A percentile compares a stretch with the other conserved stretches of the same genome.
Conservation (phyloP, 768 basidiomycete genomes). For the Tylopilus intermedius region DNA sequence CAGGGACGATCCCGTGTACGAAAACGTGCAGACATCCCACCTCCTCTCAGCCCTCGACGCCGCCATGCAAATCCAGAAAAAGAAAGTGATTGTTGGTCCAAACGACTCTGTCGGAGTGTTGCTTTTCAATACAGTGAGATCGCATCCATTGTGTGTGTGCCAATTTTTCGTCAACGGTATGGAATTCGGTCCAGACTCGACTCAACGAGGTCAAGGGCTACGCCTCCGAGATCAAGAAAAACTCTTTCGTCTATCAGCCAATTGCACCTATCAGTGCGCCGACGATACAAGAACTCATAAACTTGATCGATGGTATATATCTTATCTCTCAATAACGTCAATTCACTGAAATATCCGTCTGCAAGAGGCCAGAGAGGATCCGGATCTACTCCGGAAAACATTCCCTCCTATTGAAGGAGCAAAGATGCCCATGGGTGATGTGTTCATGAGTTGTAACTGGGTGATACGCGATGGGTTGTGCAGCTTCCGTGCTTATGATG, state of each 20-base stretch:
- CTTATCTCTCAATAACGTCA: neutral
- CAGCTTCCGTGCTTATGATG: conserved; percentile 14
- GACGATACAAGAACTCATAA: conserved; percentile 73
- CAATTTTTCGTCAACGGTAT: neutral
- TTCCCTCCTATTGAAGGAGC: conserved; percentile 61
- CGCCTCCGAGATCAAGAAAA: conserved; percentile 60
- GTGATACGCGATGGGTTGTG: conserved; percentile 79
- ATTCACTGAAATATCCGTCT: conserved; percentile 2
- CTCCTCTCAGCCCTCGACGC: conserved; percentile 75
- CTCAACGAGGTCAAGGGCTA: conserved; percentile 33
- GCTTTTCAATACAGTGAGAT: conserved; percentile 85
- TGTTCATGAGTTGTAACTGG: conserved; percentile 88
- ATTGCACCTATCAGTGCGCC: conserved; percentile 76
- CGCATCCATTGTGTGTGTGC: too few relatives aligned
- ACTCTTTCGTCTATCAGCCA: conserved; percentile 69
- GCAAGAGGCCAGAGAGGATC: conserved; percentile 64
- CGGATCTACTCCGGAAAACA: conserved; percentile 45
- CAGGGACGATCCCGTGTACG: conserved; percentile 57
- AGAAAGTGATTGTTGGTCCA: conserved; percentile 83
- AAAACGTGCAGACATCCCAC: conserved; percentile 68
- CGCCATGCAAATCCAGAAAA: conserved; percentile 83
- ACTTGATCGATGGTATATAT: conserved; percentile 66
- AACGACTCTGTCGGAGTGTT: conserved; percentile 87
- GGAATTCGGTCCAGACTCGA: conserved; percentile 16
- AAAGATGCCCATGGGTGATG: conserved; percentile 77